These are phyloP conservation scores for Colletotrichum sp. DNA, from an alignment of 2,329 filamentous ascomycete genomes.

Conservation along the genomic window DNA sequence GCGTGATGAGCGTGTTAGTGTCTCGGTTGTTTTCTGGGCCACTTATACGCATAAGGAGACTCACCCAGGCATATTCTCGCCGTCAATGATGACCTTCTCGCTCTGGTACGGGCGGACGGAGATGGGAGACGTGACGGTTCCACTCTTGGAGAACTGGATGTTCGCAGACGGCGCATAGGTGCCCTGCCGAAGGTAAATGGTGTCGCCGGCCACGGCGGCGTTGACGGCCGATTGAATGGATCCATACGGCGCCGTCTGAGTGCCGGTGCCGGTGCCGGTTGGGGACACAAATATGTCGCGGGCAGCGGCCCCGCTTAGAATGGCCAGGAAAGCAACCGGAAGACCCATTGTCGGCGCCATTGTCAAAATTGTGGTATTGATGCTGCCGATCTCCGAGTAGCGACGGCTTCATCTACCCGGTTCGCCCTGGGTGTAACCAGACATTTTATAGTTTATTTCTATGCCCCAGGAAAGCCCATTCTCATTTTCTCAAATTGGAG, in stretches of 20 bases:
- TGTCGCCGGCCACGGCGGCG: conserved; percentile 45
- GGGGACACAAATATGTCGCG: conserved; percentile 44
- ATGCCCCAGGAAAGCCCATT: neutral
- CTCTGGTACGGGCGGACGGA: conserved; percentile 42
- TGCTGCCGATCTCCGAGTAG: neutral
- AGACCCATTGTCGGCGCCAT: neutral
- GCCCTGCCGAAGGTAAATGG: conserved; percentile 45
- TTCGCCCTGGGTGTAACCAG: neutral
- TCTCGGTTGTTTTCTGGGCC: neutral
- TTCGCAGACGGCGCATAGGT: conserved; percentile 47
- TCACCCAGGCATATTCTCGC: conserved; percentile 40
- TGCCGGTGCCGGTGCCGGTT: conserved; percentile 40
- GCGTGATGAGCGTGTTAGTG: neutral
- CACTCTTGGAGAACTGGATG: conserved; percentile 46
- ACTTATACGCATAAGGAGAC: neutral
- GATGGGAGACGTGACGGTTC: conserved; percentile 40
- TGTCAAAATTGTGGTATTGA: neutral
- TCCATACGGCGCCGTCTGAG: conserved; percentile 38
- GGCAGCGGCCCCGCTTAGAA: neutral
- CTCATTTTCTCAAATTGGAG: neutral
- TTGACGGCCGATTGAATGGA: conserved; percentile 48
- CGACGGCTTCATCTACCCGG: neutral
- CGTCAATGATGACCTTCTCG: conserved; percentile 49
- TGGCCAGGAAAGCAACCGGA: neutral
- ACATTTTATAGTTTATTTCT: neutral